Percentiles rank a stretch among this genome's conserved stretches.
Conservation (phyloP, 2,329 filamentous ascomycete genomes). For the Botrytis tulipae region DNA sequence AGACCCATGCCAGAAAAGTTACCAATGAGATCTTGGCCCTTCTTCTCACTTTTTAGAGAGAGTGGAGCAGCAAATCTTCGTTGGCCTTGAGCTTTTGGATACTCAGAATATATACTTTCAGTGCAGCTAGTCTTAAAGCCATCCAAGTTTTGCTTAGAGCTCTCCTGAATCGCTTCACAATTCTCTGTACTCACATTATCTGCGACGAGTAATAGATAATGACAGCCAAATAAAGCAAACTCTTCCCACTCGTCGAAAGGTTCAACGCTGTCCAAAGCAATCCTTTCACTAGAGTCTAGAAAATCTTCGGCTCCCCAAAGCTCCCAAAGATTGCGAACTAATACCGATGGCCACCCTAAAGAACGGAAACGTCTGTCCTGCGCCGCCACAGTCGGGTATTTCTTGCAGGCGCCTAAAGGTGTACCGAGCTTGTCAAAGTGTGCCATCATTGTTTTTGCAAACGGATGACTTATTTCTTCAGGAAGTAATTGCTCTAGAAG, state of each 20-base stretch:
- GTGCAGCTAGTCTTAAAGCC: background rate
- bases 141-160: background rate
- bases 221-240: slow-evolving; percentile 77
- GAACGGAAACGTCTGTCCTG: slow-evolving; percentile 67
- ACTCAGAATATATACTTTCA: slow-evolving; percentile 40
- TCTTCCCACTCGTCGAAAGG: slow-evolving; percentile 97
- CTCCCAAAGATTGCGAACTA: slow-evolving; percentile 73
- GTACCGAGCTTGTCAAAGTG: slow-evolving; percentile 82
- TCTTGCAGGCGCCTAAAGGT: slow-evolving; percentile 69
- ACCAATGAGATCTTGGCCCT: slow-evolving; percentile 35
- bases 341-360: slow-evolving; percentile 65
- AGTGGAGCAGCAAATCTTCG: slow-evolving; percentile 62
- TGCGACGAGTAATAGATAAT: slow-evolving; percentile 79
- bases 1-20: slow-evolving; percentile 39
- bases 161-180: background rate
- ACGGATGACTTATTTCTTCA: slow-evolving; percentile 73
- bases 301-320: slow-evolving; percentile 73
- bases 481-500: slow-evolving; percentile 85
- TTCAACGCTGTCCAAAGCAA: slow-evolving; percentile 66
- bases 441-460: slow-evolving; percentile 79
- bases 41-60: slow-evolving; percentile 41
- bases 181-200: slow-evolving; percentile 18
- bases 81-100: slow-evolving; percentile 45
- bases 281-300: slow-evolving; percentile 58
- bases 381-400: slow-evolving; percentile 63